Evolutionary conservation across 1,139 yeast species (phyloP), one percentile per base, ranked within the genome.

Genomic region (Kodamaea ohmeri): DNA sequence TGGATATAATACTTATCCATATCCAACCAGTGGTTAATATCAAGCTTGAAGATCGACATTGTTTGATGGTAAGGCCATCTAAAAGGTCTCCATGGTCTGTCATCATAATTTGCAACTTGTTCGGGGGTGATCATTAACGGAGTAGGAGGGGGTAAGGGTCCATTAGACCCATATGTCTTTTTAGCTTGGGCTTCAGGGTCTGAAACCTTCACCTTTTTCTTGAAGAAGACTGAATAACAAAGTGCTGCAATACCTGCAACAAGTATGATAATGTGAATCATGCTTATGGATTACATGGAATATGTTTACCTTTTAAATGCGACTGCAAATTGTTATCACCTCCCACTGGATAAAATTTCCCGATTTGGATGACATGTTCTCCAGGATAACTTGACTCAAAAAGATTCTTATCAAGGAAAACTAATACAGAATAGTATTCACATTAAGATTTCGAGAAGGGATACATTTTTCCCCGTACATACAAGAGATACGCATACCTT

Each of bases 1-100:
- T 79, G 81, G 56, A 78, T 65, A 53, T 80, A 83, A 59, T 79
- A 82, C 55, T 80, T 81, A 56, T 83, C 89, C 89, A 83, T 83
- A 51, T 82, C 89, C 41, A 83, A 63, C 90, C 89, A 83, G 55
- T 83, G 86, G 55, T 82, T 80, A 22, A 80, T 67, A 50, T 82
- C 86, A 25, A 83, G 67, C 53, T 78, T 78, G 63, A 72, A 81
- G 37, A 82, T 80, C 11, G 84, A 76, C 90, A 83, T 83, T 1
- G 89, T 83, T 58, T 83, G 90, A 55, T 82, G 88, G 53, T 82
- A 82, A 16, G 89, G 89, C 83, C 85, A 80, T 52, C 89, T 65
- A 60, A 83, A 83, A 3, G 89, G 88, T 57, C 90, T 68, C 89
- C 90, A 83, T 11, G 89, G 88, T 55, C 89, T 69, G 50, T 80